Evolutionary conservation across 2,329 filamentous ascomycete genomes (phyloP).

Genomic region (Periconia sp.): DNA sequence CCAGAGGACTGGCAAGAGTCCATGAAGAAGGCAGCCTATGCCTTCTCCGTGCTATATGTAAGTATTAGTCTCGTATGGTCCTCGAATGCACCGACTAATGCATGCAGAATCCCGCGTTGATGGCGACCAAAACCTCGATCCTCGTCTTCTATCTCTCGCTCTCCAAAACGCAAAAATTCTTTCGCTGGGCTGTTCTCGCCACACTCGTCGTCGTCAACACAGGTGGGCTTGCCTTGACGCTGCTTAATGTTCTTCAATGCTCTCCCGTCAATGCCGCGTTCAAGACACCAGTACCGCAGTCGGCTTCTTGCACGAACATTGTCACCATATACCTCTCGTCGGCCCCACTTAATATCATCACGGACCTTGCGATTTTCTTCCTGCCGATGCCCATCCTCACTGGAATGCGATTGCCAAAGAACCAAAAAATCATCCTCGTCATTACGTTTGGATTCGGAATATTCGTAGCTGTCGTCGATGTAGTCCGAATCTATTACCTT

Average conservation of each 20-base stretch:
- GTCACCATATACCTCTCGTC: constrained; percentile 72
- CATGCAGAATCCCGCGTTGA: constrained; percentile 80
- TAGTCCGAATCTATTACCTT: constrained; percentile 87
- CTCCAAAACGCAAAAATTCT: constrained; percentile 76
- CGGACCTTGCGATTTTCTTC: constrained; percentile 85
- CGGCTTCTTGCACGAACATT: constrained; percentile 64
- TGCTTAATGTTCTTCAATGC: constrained; percentile 90
- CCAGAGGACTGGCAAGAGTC: constrained; percentile 53
- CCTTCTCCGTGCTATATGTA: constrained; percentile 67
- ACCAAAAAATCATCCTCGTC: constrained; percentile 87
- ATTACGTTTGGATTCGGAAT: constrained; percentile 86
- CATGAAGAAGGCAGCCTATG: constrained; percentile 65
- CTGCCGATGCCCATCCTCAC: constrained; percentile 82
- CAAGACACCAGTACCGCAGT: constrained; percentile 51
- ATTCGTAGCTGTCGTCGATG: constrained; percentile 87
- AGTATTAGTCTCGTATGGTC: constrained; percentile 29
- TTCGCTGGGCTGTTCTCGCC: constrained; percentile 81
- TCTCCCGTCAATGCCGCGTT: constrained; percentile 75
- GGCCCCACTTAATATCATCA: constrained; percentile 89
- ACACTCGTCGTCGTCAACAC: constrained; percentile 79
- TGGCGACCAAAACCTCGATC: constrained; percentile 93
- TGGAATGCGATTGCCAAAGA: constrained; percentile 76
- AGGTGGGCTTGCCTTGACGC: constrained; percentile 78
- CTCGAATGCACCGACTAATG: constrained; percentile 19
- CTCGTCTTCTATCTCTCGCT: constrained; percentile 87